Conservation (phyloP, 768 basidiomycete species). For the Pisolithus tinctorius region DNA sequence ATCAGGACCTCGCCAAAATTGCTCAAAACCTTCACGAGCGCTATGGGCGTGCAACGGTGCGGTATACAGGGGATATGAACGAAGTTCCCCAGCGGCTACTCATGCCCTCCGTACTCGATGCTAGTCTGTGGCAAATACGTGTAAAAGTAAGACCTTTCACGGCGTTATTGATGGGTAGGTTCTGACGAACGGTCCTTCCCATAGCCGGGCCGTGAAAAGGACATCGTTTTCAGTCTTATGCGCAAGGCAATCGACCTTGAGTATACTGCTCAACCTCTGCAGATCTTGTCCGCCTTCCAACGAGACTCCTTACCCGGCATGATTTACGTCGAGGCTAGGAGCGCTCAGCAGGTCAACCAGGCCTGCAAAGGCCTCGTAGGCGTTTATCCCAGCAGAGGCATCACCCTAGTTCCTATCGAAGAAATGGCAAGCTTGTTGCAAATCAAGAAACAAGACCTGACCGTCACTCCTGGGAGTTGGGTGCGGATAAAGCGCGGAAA, state of each 20-base stretch:
- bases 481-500: constrained; percentile 92
- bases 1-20: constrained; percentile 77
- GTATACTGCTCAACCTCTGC: constrained; percentile 67
- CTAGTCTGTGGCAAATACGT: constrained; percentile 91
- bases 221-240: constrained; percentile 91
- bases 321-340: constrained; percentile 94
- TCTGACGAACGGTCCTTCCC: constrained; percentile 1
- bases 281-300: constrained; percentile 92
- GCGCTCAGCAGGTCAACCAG: constrained; percentile 75
- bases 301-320: constrained; percentile 92
- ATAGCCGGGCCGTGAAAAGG: constrained; percentile 87
- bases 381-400: constrained; percentile 77
- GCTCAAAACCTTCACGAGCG: constrained; percentile 76
- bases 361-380: constrained; percentile 91
- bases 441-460: constrained; percentile 90
- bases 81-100: constrained; percentile 87
- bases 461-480: constrained; percentile 84
- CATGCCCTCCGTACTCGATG: constrained; percentile 96
- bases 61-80: constrained; percentile 89
- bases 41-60: constrained; percentile 60
- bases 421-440: constrained; percentile 96
- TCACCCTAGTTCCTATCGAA: constrained; percentile 85
- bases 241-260: constrained; percentile 86
- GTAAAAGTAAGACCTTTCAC: constrained; percentile 60
- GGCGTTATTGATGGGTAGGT: background rate